A percentile compares a stretch with the other conserved stretches of the same genome.
These are phyloP conservation scores for Sclerospora graminicola DNA, from an alignment of 352 stramenopile genomes.

Conservation along the genomic window DNA sequence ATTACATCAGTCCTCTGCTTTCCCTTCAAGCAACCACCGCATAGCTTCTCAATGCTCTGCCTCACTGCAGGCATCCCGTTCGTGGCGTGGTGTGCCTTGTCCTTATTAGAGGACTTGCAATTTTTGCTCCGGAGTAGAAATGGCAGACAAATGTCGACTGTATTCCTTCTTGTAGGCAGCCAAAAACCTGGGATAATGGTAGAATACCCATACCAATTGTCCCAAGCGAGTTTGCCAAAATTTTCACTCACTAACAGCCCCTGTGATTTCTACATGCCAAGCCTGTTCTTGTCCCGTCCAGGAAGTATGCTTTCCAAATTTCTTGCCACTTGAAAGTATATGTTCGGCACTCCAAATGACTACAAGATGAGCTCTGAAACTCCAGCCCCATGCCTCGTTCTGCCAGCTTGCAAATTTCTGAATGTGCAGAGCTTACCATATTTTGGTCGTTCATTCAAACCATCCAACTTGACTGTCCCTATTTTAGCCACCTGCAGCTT, in stretches of 20 bases:
- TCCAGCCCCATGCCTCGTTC: too few relatives aligned
- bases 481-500: too few relatives aligned
- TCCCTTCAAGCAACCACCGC: neutral
- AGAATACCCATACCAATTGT: neutral
- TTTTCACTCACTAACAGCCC: neutral
- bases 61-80: neutral
- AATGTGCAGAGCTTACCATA: too few relatives aligned
- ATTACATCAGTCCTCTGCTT: neutral
- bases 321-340: neutral
- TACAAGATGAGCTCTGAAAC: too few relatives aligned
- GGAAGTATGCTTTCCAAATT: neutral
- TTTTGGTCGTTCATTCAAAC: too few relatives aligned
- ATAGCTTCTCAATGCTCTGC: neutral
- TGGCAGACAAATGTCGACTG: neutral
- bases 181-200: too few relatives aligned
- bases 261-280: neutral
- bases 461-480: too few relatives aligned
- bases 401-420: neutral
- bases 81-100: neutral
- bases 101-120: neutral
- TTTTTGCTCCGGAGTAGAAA: neutral
- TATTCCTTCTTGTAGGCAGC: neutral
- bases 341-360: too few relatives aligned
- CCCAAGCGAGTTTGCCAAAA: neutral
- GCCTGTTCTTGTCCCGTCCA: neutral